A percentile compares a stretch with the other conserved stretches of the same genome.
These are phyloP conservation scores for Thelonectria rubi DNA, from an alignment of 2,329 filamentous ascomycete species.

Conservation along the genomic window DNA sequence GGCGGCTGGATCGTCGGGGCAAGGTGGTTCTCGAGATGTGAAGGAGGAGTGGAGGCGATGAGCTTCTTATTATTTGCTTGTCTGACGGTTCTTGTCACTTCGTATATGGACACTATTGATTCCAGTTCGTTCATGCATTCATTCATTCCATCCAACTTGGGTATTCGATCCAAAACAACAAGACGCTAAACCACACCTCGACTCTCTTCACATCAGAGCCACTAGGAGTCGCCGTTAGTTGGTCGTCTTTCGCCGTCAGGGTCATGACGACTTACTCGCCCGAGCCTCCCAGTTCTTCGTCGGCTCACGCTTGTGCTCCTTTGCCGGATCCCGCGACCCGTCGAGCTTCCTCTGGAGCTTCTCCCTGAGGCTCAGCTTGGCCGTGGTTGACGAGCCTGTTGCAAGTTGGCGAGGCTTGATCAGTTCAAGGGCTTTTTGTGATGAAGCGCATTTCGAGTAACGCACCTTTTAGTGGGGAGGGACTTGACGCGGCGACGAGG, in stretches of 20 bases:
- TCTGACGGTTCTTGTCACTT: neutral
- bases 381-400: neutral
- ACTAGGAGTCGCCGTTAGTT: constrained; percentile 22
- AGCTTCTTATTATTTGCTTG: too few relatives aligned
- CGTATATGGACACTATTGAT: neutral
- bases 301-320: constrained; percentile 32
- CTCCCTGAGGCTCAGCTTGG: constrained; percentile 35
- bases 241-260: neutral
- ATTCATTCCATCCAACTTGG: neutral
- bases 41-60: neutral
- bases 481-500: constrained; percentile 35
- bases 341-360: constrained; percentile 38
- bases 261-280: constrained; percentile 29
- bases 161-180: constrained; percentile 1
- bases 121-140: neutral
- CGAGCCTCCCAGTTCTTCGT: constrained; percentile 42
- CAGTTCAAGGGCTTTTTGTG: too few relatives aligned
- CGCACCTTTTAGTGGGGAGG: constrained; percentile 32
- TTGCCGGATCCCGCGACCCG: constrained; percentile 34
- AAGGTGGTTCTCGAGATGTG: constrained; percentile 23
- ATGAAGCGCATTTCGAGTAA: neutral
- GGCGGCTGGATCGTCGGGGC: constrained; percentile 14
- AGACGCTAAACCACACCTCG: constrained; percentile 2
- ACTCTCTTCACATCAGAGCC: constrained; percentile 29
- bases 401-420: neutral